Base-by-base conservation (phyloP, 1,139 yeast genomes). In the Yamadazyma spencermartinsiae region DNA sequence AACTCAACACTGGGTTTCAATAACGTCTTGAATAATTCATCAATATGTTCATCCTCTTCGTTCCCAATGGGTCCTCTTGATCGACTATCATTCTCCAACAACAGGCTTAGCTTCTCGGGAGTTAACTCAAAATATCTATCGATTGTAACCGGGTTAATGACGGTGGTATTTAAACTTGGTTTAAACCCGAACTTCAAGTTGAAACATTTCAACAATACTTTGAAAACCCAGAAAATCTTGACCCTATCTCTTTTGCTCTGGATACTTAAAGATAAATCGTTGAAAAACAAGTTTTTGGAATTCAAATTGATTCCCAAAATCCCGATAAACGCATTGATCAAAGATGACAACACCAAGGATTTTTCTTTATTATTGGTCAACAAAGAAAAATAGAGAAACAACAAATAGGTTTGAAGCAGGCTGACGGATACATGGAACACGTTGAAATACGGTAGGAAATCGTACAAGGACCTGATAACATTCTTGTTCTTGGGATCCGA, bases 191-290 rank as follows among this genome's bases (percentile, higher is more conserved):
- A 70, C 48, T 73, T 72, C 42, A 72, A 58, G 41, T 77, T 73
- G 45, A 76, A 72, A 41, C 80, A 68, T 49, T 76, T 72, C 28
- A 74, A 61, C 25, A 80, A 60, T 3, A 78, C 75, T 43, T 74
- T 74, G 51, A 74, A 78, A 16, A 74, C 76, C 86, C 86, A 80
- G 48, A 76, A 80, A 15, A 79, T 62, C 51, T 79, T 80, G 14
- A 80, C 75, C 50, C 86, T 61, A 43, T 75, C 75, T 39, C 78
- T 60, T 45, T 64, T 58, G 48, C 72, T 69, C 35, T 61, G 62
- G 28, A 64, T 46, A 17, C 54, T 52, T 31, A 71, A 58, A 7
- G 73, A 59, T 40, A 71, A 62, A 51, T 72, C 77, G 45, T 72
- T 71, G 54, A 72, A 72, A 43, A 72, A 71, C 19, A 74, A 54